Percentiles rank a stretch among this genome's conserved stretches.
Evolutionary conservation across 768 basidiomycete genomes (phyloP).

Genomic region (Suillus americanus): DNA sequence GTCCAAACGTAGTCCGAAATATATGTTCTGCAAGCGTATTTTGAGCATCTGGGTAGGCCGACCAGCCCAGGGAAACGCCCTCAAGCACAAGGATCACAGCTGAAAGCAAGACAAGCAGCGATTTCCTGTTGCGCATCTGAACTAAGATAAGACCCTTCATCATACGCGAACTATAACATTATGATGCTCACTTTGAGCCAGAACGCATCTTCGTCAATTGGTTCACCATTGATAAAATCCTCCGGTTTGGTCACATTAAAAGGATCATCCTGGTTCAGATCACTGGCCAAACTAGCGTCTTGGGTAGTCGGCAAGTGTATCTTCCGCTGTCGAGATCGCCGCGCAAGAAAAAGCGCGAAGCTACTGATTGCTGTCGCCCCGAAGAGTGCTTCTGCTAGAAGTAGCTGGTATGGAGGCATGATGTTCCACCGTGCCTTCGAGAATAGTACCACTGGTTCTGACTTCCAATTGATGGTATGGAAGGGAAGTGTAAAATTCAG

Average conservation of each 20-base stretch:
- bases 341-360: constrained; percentile 39
- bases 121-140: constrained; percentile 41
- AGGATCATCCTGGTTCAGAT: constrained; percentile 44
- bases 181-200: constrained; percentile 49
- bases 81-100: constrained; percentile 49
- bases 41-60: constrained; percentile 22
- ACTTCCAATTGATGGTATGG: background rate
- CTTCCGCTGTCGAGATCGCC: constrained; percentile 44
- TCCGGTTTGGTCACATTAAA: constrained; percentile 74
- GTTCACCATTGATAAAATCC: constrained; percentile 66
- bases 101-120: constrained; percentile 47
- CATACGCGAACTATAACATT: background rate
- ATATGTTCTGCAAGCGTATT: constrained; percentile 30
- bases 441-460: background rate
- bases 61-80: constrained; percentile 55
- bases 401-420: constrained; percentile 65
- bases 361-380: constrained; percentile 45
- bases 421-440: too few species aligned
- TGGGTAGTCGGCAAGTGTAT: constrained; percentile 45
- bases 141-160: background rate
- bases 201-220: constrained; percentile 60
- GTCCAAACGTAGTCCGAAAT: constrained; percentile 39
- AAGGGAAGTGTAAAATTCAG: background rate
- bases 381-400: constrained; percentile 49
- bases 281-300: constrained; percentile 17